A percentile compares a stretch with the other conserved stretches of the same genome.
These are phyloP conservation scores for Oemleria cerasiformis DNA, from an alignment of 306 rosid genomes.

Conservation along the genomic window DNA sequence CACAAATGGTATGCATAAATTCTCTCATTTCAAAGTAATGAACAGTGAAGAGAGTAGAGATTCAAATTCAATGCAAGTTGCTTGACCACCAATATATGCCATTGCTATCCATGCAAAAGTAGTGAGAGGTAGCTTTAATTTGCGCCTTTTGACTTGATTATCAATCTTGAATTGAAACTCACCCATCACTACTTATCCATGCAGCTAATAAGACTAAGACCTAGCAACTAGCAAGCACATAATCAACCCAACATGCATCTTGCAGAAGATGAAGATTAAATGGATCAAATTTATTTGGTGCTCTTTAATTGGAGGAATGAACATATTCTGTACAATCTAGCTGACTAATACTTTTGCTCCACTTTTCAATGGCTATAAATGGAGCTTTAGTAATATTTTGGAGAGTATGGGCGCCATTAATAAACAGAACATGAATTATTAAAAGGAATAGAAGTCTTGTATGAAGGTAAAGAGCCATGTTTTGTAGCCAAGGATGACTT, in stretches of 20 bases:
- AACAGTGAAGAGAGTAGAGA: too few species aligned
- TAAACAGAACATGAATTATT: background rate
- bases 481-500: slow-evolving; percentile 72
- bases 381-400: slow-evolving; percentile 8
- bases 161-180: background rate
- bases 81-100: background rate
- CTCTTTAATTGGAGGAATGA: slow-evolving; percentile 1
- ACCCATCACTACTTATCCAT: slow-evolving; percentile 4
- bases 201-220: background rate
- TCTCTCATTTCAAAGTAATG: too few species aligned
- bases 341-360: background rate
- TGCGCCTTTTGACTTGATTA: slow-evolving; percentile 1
- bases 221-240: background rate
- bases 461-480: slow-evolving; percentile 62
- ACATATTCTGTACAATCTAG: background rate
- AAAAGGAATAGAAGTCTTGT: slow-evolving; percentile 49
- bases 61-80: background rate
- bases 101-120: background rate
- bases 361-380: slow-evolving; percentile 37
- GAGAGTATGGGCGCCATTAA: too few species aligned
- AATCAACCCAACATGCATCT: background rate
- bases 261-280: background rate
- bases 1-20: too few species aligned
- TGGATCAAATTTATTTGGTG: background rate
- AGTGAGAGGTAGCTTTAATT: background rate